Conservation (phyloP, 192 early-diverging fungal species). For the Backusella psychrophila region DNA sequence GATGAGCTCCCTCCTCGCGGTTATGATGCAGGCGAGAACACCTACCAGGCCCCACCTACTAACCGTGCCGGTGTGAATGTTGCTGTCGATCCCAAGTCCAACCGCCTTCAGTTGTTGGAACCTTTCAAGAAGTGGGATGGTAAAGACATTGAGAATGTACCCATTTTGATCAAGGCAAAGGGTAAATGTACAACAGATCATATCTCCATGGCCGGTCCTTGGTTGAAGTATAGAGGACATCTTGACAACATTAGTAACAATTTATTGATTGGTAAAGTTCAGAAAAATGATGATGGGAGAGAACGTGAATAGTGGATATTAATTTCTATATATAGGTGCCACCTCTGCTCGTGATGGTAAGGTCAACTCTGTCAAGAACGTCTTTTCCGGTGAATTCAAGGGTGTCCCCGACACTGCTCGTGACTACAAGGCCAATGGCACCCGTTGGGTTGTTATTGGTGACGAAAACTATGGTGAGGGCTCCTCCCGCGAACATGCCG, state of each 20-base stretch:
- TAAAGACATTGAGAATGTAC: conserved; percentile 75
- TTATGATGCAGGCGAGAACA: conserved; percentile 92
- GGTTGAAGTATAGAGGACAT: conserved; percentile 96
- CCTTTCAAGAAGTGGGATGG: conserved; percentile 91
- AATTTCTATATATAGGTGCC: conserved; percentile 48
- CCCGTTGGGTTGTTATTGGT: conserved; percentile 94
- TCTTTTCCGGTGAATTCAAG: conserved; percentile 72
- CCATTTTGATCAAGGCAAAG: conserved; percentile 92
- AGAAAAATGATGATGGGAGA: conserved; percentile 39
- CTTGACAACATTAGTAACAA: conserved; percentile 99
- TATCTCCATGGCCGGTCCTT: conserved; percentile 91
- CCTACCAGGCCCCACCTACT: conserved; percentile 91
- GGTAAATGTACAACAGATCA: conserved; percentile 99
- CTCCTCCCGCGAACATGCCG: conserved; percentile 98
- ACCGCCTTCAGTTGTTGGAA: conserved; percentile 87
- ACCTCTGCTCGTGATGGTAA: conserved; percentile 84
- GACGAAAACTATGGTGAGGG: conserved; percentile 99
- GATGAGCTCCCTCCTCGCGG: conserved; percentile 87
- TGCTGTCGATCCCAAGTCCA: conserved; percentile 76
- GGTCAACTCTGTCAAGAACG: conserved; percentile 73
- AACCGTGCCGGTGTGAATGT: conserved; percentile 76
- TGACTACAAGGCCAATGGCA: conserved; percentile 86
- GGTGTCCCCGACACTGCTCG: conserved; percentile 92
- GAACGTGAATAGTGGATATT: conserved; percentile 44
- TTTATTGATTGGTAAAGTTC: conserved; percentile 79